These are phyloP conservation scores for Psilocybe subaeruginosa DNA, from an alignment of 768 basidiomycete species.

Conservation along the genomic window DNA sequence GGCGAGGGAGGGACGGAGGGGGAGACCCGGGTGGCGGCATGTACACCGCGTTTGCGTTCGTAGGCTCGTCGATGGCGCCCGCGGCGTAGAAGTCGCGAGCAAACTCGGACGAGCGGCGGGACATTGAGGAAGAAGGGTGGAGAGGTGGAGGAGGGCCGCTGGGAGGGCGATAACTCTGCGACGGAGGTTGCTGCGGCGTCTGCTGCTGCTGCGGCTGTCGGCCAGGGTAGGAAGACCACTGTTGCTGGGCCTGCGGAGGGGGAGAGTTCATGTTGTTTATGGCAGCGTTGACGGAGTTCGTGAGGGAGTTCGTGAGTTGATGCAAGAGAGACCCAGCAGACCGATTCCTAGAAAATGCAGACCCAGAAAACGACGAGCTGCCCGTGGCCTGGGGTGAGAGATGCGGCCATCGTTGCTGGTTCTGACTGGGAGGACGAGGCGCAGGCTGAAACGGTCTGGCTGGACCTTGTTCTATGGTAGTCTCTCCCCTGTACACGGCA, in stretches of 20 bases:
- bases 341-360: neutral
- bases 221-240: conserved; percentile 31
- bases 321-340: conserved; percentile 16
- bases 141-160: conserved; percentile 11
- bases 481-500: conserved; percentile 57
- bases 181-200: conserved; percentile 7
- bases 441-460: conserved; percentile 60
- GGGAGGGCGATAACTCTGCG: conserved; percentile 1
- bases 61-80: conserved; percentile 33
- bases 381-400: neutral
- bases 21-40: conserved; percentile 30
- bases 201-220: conserved; percentile 4
- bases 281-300: conserved; percentile 18
- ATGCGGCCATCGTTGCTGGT: conserved; percentile 5
- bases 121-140: conserved; percentile 18
- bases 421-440: conserved; percentile 20
- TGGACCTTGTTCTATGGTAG: conserved; percentile 66
- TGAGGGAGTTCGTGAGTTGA: conserved; percentile 20
- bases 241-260: neutral
- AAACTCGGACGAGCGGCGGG: conserved; percentile 47
- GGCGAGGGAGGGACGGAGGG: conserved; percentile 8
- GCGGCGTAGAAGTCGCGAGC: conserved; percentile 66
- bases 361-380: neutral
- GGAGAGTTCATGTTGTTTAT: conserved; percentile 16
- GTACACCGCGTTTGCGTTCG: conserved; percentile 2